Evolutionary conservation across 1,284 basidiomycete genomes (phyloP).

Genomic region (Termitomyces sp.): DNA sequence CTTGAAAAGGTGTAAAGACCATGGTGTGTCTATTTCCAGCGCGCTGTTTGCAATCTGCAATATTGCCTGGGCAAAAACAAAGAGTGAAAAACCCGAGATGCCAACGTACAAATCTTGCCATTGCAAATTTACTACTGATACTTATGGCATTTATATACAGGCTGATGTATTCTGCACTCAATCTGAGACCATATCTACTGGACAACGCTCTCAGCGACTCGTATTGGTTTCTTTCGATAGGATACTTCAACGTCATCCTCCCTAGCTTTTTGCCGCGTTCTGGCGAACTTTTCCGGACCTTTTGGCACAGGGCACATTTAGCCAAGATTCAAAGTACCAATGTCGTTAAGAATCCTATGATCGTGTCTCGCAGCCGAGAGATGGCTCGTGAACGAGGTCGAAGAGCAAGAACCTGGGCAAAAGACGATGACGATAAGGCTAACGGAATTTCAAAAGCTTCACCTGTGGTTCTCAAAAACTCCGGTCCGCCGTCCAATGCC

Average conservation of each 20-base stretch:
- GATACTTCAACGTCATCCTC: conserved; percentile 76
- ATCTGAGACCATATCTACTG: conserved; percentile 59
- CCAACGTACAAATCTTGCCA: not conserved
- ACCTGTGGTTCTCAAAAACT: conserved; percentile 19
- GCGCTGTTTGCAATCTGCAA: conserved; percentile 74
- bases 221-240: conserved; percentile 74
- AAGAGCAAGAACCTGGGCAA: conserved; percentile 60
- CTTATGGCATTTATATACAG: conserved; percentile 29
- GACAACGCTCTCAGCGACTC: conserved; percentile 46
- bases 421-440: conserved; percentile 64
- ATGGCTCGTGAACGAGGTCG: conserved; percentile 61
- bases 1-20: conserved; percentile 59
- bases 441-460: conserved; percentile 37
- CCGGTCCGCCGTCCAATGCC: conserved; percentile 44
- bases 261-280: conserved; percentile 57
- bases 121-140: not conserved
- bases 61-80: conserved; percentile 61
- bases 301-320: conserved; percentile 71
- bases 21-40: conserved; percentile 68
- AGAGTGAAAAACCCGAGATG: conserved; percentile 9
- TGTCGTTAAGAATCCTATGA: conserved; percentile 57
- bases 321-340: conserved; percentile 62
- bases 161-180: conserved; percentile 79
- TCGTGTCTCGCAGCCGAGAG: conserved; percentile 51
- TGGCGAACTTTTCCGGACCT: conserved; percentile 35